Base-by-base conservation (phyloP, 306 rosid species). In the Castanea mollissima region DNA sequence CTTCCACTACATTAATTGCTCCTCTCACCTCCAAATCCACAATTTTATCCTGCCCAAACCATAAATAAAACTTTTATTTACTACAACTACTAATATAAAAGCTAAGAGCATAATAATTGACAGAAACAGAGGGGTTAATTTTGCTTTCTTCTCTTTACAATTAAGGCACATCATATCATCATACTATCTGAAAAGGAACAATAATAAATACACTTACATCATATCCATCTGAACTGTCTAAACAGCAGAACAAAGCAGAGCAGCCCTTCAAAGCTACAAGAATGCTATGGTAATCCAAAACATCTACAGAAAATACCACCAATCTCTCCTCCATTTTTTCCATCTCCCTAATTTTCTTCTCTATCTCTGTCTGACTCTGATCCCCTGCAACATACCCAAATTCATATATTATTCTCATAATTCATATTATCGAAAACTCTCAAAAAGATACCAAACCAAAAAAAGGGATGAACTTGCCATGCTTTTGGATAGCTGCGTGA, bases 1-100 rank as follows among this genome's bases (percentile, higher is more conserved):
- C 91, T 77, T 87, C 88, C 65, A 87, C 74, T 34, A 87, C 87
- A 74, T 87, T 87, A 11, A 82, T 82, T 3, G 88, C 79, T 35
- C 85, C 91, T 85, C 91, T 85, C 64, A 85, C 91, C 76, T 87
- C 91, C 77, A 73, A 71, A 51, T 87, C 85, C 80, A 80, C 91
- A 83, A 77, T 49, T 76, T 62, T 56, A 67, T 85, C 91, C 91
- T 85, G 73, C 57, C n/a, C 64, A 75, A 23, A n/a, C 19, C 51
- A 41, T 29, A 57, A 69, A 34, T 8, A 41, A 41, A 41, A 41
- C 23, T 23, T 11, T 41, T 41, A 64, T 38, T 21, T 29, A 44
- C 11, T n/a, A 23, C 54, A 0, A 3, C 56, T 38, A 9, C 34
- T 9, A 16, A 15, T 41, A 73, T 52, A 29, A 27, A 23, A 49